Base-by-base conservation (phyloP, 1,284 basidiomycete genomes). In the Peniophora sp. region DNA sequence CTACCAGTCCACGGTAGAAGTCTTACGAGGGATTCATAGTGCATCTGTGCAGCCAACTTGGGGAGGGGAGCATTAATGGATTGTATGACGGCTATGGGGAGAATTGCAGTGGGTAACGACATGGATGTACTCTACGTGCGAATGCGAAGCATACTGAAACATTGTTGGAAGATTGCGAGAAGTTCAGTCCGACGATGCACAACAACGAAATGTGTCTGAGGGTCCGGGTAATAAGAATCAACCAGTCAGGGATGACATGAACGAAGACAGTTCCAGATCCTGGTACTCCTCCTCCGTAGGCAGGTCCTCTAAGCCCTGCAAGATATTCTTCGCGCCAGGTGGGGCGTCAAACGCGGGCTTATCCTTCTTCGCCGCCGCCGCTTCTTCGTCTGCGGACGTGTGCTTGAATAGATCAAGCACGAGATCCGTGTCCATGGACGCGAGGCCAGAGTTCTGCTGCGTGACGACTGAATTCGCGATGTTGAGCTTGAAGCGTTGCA, bases 401-500 rank as follows among this genome's bases (percentile, higher is more conserved):
- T 85, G 85, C 59, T 76, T 81, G 79, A 99, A 99, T 42, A 99
- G 77, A 67, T 99, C 97, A 37, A 99, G 74, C 37, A 99, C 95
- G 56, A 94, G 84, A 63, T 97, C 95, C 0, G 97, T 98, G 62
- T 97, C 95, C 94, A 99, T 98, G 3, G 92, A 91, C 0, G 85
- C 78, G 52, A 99, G 71, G 27, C 92, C 93, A 1, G 92, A 79
- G 66, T 99, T 99, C 67, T 99, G 95, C 68, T 99, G 95, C 3
- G 92, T 98, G 37, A 99, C 92, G 52, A 99, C 85, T 5, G 94
- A 94, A 60, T 92, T 89, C 17, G 97, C 97, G 58, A 99, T 94
- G 63, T 99, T 98, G 58, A 99, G 76, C 69, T 99, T 99, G 81
- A 99, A 99, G 48, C 94, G 88, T 78, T 99, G 97, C 57, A 97